Base-by-base conservation (phyloP, 2,329 filamentous ascomycete species). In the Verticillium nubilum region DNA sequence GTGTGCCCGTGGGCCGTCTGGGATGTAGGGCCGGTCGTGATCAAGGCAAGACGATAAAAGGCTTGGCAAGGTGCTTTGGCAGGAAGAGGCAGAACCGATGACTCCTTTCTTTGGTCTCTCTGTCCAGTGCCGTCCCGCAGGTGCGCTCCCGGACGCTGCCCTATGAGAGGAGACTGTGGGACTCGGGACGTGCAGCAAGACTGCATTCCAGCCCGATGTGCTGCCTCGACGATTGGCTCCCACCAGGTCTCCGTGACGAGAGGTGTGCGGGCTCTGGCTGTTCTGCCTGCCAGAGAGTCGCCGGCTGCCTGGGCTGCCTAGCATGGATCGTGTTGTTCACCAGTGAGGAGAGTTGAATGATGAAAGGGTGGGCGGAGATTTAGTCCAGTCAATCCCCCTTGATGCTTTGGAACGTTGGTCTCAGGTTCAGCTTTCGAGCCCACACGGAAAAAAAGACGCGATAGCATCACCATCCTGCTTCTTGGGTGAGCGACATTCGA, bases 121-220 rank as follows among this genome's bases (percentile, higher is more conserved):
- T 9, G 10, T 50, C 60, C 61, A 63, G 58, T 62, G 61, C 58
- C 62, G 62, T 58, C 53, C 56, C 25, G 54, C 54, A 26, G 33
- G 25, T 27, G 58, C 59, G 60, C 55, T 59, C 58, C 59, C 62
- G 59, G 63, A 59, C 54, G 58, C 61, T 63, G 65, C 57, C 67
- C 68, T 67, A 65, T 67, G 61, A 64, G 60, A 64, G 58, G 26
- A 31, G 27, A 55, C 59, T 35, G 61, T 52, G 58, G 56, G 63
- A 56, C 35, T 56, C 60, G 28, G 58, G 57, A 59, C 60, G 58
- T 67, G 68, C 68, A 71, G 57, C 59, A 5, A 63, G 58, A 60
- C 62, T 67, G 64, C 66, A 68, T 66, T 66, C 62, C 63, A 63
- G 52, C 59, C 58, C 62, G 57, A 59, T 63, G 53, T 58, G 62